phyloP scores from a whole-genome alignment of 495 filamentous ascomycete genomes.

The Pseudotulostoma volvatum region DNA sequence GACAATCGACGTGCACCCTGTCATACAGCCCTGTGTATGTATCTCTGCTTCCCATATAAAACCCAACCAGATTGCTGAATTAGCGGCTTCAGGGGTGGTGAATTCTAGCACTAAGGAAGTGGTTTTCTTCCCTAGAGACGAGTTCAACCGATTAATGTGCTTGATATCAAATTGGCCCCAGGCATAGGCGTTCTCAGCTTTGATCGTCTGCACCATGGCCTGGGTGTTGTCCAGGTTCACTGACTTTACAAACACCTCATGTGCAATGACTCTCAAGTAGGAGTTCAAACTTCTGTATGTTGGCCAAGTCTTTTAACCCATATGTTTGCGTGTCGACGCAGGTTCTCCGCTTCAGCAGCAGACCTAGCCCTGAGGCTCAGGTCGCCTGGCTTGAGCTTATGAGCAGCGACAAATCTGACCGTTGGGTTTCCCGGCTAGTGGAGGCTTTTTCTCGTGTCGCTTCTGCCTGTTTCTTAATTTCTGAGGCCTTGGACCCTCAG shows the following conservation, averaged over 20 bases:
- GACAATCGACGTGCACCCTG: conserved; percentile 9
- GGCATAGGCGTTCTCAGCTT: conserved; percentile 8
- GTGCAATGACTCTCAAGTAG: conserved; percentile 6
- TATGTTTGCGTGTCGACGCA: not conserved
- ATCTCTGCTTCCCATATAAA: conserved; percentile 5
- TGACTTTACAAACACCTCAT: conserved; percentile 7
- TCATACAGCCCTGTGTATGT: conserved; percentile 3
- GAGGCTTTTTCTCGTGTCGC: not conserved
- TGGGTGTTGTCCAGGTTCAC: conserved; percentile 9
- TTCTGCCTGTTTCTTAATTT: not conserved
- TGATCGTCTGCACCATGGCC: conserved; percentile 9
- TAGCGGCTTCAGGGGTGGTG: conserved; percentile 8
- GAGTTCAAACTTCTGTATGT: conserved; percentile 6
- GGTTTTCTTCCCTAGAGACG: no score
- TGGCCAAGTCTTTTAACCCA: conserved; percentile 7
- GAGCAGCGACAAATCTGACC: not conserved
- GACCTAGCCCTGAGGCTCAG: no score
- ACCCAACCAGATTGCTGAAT: conserved; percentile 6
- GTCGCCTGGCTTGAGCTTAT: no score
- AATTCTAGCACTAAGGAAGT: conserved; percentile 11
- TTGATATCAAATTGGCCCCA: no score
- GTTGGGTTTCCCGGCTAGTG: not conserved
- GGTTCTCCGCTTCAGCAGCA: not conserved
- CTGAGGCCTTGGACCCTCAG: not conserved
- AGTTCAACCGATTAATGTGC: no score